Conservation (phyloP, 768 basidiomycete species). For the Tephrocybe rancida region DNA sequence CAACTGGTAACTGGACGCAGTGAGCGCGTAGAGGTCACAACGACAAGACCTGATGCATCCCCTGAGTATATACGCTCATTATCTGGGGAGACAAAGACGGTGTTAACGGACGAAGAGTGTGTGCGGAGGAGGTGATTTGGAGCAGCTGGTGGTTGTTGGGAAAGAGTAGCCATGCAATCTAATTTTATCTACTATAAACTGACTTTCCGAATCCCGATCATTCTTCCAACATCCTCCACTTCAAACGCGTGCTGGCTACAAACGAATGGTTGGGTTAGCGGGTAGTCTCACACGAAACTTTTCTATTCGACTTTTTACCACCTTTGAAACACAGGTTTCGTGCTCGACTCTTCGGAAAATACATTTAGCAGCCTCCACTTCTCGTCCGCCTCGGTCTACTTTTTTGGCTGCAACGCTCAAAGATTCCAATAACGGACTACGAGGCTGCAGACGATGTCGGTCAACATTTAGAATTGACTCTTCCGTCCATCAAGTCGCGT, state of each 20-base stretch:
- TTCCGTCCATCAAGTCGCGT: slow-evolving; percentile 37
- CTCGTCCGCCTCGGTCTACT: neutral
- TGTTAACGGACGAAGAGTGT: slow-evolving; percentile 65
- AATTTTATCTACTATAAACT: too few species aligned
- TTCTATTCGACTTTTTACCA: slow-evolving; percentile 6
- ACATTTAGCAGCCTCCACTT: neutral
- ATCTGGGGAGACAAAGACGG: slow-evolving; percentile 64
- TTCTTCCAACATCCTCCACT: neutral
- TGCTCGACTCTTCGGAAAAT: neutral
- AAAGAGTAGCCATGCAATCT: neutral
- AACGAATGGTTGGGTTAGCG: slow-evolving; percentile 5
- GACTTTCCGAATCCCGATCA: too few species aligned
- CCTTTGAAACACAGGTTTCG: neutral
- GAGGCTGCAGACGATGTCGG: slow-evolving; percentile 19
- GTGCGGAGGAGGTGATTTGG: slow-evolving; percentile 78
- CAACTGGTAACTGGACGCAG: slow-evolving; percentile 76
- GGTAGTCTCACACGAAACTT: slow-evolving; percentile 8
- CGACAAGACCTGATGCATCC: slow-evolving; percentile 77
- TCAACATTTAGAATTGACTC: slow-evolving; percentile 31
- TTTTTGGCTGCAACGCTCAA: neutral
- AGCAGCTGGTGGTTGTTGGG: slow-evolving; percentile 32
- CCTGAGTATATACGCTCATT: slow-evolving; percentile 88
- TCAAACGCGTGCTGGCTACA: neutral
- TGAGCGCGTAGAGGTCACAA: slow-evolving; percentile 73
- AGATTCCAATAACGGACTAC: neutral